Percentiles rank a stretch among this genome's conserved stretches.
Evolutionary conservation across 2,329 filamentous ascomycete genomes (phyloP).

Genomic region (Hypoxylon rubiginosum): DNA sequence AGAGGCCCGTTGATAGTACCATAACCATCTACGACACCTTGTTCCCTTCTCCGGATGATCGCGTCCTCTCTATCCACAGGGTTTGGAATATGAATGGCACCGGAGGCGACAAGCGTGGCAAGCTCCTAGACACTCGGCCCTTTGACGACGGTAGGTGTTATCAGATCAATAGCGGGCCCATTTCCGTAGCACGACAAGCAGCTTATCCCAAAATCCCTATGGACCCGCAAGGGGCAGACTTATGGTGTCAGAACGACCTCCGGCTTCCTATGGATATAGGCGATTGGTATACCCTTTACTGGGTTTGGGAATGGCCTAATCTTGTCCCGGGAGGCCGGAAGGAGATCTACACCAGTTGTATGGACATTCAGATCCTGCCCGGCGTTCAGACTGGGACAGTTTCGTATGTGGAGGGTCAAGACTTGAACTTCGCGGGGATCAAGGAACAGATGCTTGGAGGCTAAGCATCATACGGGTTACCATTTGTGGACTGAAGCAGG

Average conservation of each 20-base stretch:
- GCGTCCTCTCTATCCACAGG: neutral
- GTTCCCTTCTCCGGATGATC: no score
- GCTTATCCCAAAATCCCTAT: neutral
- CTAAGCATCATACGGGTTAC: neutral
- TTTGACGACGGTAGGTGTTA: conserved; percentile 1
- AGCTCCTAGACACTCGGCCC: neutral
- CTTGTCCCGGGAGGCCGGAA: neutral
- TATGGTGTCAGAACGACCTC: conserved; percentile 1
- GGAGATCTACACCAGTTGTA: neutral
- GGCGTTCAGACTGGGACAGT: neutral
- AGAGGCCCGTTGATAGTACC: no score
- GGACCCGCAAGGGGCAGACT: neutral
- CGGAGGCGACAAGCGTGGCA: neutral
- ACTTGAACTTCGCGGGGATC: neutral
- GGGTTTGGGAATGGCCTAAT: neutral
- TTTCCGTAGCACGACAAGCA: neutral
- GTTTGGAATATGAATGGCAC: neutral
- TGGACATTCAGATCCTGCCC: neutral
- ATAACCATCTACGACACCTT: no score
- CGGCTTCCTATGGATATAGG: neutral
- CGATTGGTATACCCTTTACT: neutral
- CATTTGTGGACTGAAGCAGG: no score
- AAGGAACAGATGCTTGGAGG: neutral
- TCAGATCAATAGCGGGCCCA: neutral
- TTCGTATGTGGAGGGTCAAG: neutral